phyloP scores from a whole-genome alignment of 75 land plant species.

The Chamaecyparis obtusa region DNA sequence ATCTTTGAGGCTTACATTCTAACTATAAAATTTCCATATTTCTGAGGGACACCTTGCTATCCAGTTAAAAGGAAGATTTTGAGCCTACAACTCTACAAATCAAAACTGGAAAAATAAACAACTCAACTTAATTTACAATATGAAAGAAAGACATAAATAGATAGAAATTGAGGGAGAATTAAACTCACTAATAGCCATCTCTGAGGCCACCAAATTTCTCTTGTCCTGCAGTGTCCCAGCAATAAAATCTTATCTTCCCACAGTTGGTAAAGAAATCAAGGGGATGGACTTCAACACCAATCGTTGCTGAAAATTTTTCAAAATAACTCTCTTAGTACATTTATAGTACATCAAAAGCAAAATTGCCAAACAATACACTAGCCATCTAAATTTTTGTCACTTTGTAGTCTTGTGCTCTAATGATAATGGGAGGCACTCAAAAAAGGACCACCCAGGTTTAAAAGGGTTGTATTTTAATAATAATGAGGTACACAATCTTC shows the following conservation, averaged over 20 bases:
- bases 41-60: too few relatives aligned
- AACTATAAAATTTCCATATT: too few relatives aligned
- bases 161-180: not conserved
- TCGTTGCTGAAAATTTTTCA: slow-evolving; percentile 28
- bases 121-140: not conserved
- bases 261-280: slow-evolving; percentile 56
- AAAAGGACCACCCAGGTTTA: not conserved
- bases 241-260: slow-evolving; percentile 47
- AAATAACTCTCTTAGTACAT: not conserved
- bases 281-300: slow-evolving; percentile 60
- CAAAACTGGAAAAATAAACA: not conserved
- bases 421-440: not conserved
- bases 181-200: slow-evolving; percentile 56
- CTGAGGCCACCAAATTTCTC: slow-evolving; percentile 61
- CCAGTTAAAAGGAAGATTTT: not conserved
- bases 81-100: not conserved
- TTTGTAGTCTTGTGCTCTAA: not conserved
- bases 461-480: not conserved
- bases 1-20: too few relatives aligned
- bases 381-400: not conserved
- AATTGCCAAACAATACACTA: not conserved
- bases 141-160: not conserved
- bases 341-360: not conserved
- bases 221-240: slow-evolving; percentile 64
- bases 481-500: not conserved